Percentiles rank a stretch among this genome's conserved stretches.
Evolutionary conservation across 306 rosid genomes (phyloP).

Genomic region (Cucurbita ficifolia): DNA sequence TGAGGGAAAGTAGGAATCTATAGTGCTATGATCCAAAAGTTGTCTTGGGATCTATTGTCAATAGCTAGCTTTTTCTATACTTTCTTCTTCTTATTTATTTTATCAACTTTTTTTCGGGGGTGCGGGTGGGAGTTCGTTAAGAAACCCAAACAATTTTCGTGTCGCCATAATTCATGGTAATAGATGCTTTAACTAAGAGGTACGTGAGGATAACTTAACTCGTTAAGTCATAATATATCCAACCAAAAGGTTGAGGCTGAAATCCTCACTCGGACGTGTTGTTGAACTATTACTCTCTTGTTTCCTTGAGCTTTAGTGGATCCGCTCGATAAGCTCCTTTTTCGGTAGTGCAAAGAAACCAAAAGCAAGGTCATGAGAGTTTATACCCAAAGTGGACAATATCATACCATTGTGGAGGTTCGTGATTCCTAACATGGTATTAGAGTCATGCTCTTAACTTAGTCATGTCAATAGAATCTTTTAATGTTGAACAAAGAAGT

Average conservation of each 20-base stretch:
- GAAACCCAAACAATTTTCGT: background rate
- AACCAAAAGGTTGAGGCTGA: background rate
- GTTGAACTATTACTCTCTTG: background rate
- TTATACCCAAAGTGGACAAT: too few species aligned
- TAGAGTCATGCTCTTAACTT: too few species aligned
- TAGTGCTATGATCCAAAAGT: conserved; percentile 4
- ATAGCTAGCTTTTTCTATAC: background rate
- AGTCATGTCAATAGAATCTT: too few species aligned
- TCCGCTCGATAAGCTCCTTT: too few species aligned
- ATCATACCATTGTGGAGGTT: too few species aligned
- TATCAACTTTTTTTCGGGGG: background rate
- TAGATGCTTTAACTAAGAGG: background rate
- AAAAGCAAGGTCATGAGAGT: too few species aligned
- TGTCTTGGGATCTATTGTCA: conserved; percentile 8
- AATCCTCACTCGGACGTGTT: background rate
- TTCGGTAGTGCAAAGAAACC: too few species aligned
- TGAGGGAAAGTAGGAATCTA: conserved; percentile 2
- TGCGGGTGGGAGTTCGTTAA: background rate
- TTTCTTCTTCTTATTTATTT: background rate
- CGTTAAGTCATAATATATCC: background rate
- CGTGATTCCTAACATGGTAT: too few species aligned
- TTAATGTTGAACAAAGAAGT: too few species aligned
- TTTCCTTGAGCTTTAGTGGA: background rate
- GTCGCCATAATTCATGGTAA: background rate
- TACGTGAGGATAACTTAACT: background rate